phyloP scores from a whole-genome alignment of 2,329 filamentous ascomycete genomes.

The Zalaria obscura region DNA sequence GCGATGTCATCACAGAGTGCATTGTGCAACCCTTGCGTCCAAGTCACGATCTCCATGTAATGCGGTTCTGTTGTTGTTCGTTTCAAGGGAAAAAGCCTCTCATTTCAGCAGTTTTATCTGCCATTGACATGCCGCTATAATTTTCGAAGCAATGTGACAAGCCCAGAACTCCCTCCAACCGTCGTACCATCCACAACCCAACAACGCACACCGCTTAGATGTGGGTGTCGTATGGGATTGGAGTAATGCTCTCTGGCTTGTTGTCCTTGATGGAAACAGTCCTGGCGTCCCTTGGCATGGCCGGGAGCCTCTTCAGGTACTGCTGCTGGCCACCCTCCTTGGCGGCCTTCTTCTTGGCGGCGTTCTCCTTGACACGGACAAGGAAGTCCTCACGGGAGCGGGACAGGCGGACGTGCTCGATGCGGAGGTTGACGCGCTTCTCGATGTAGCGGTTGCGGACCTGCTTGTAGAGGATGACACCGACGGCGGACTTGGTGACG shows the following conservation, averaged over 20 bases:
- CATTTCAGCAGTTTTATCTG: too few species aligned
- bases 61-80: too few species aligned
- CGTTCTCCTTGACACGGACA: slow-evolving; percentile 91
- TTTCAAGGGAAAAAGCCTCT: too few species aligned
- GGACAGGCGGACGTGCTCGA: slow-evolving; percentile 93
- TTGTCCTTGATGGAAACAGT: slow-evolving; percentile 70
- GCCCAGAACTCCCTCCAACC: background rate
- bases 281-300: slow-evolving; percentile 63
- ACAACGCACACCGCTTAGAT: slow-evolving; percentile 46
- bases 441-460: slow-evolving; percentile 99
- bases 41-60: too few species aligned
- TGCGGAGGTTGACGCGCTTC: slow-evolving; percentile 98
- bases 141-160: background rate
- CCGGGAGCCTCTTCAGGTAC: slow-evolving; percentile 84
- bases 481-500: slow-evolving; percentile 94
- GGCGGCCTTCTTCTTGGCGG: slow-evolving; percentile 80
- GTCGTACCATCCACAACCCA: slow-evolving; percentile 1
- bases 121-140: background rate
- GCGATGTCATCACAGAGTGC: too few species aligned
- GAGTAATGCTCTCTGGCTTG: slow-evolving; percentile 79
- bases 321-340: slow-evolving; percentile 79
- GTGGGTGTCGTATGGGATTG: slow-evolving; percentile 93
- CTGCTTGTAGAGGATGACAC: slow-evolving; percentile 99
- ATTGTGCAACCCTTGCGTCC: too few species aligned
- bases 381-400: slow-evolving; percentile 96